Percentiles rank a stretch among this genome's conserved stretches.
phyloP scores from a whole-genome alignment of 2,329 filamentous ascomycete genomes.

The Parascedosporium putredinis region DNA sequence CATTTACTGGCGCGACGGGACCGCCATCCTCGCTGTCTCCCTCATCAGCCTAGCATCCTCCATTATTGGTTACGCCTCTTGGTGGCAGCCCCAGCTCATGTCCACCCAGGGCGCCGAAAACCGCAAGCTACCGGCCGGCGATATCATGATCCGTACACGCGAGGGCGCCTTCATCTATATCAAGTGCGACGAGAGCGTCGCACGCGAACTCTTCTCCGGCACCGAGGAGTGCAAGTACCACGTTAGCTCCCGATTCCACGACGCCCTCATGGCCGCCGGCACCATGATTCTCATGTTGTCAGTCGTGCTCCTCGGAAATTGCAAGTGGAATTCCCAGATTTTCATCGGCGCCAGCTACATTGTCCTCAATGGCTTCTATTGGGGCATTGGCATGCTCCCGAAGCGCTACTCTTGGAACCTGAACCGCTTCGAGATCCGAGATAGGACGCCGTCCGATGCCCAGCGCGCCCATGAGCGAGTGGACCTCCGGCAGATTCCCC shows the following conservation, averaged over 20 bases:
- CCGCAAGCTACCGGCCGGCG: conserved; percentile 35
- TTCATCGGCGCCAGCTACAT: conserved; percentile 49
- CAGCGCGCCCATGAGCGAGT: conserved; percentile 20
- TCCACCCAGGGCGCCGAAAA: conserved; percentile 27
- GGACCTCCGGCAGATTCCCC: background rate
- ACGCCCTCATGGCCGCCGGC: conserved; percentile 43
- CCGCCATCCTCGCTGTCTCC: conserved; percentile 31
- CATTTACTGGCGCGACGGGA: conserved; percentile 24
- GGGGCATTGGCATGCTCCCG: conserved; percentile 41
- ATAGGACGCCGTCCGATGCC: conserved; percentile 31
- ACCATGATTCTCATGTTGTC: conserved; percentile 52
- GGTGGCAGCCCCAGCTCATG: conserved; percentile 44
- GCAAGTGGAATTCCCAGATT: conserved; percentile 49
- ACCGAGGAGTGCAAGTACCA: conserved; percentile 50
- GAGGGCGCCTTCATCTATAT: conserved; percentile 50
- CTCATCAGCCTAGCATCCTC: conserved; percentile 42
- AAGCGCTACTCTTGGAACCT: conserved; percentile 45
- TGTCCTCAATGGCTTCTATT: conserved; percentile 48
- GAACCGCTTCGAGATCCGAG: conserved; percentile 33
- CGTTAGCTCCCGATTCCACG: conserved; percentile 33
- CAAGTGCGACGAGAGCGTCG: conserved; percentile 47
- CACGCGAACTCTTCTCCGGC: conserved; percentile 51
- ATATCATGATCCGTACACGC: conserved; percentile 51
- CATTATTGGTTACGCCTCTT: conserved; percentile 45
- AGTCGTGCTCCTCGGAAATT: conserved; percentile 52